These are phyloP conservation scores for Suillus subalutaceus DNA, from an alignment of 768 basidiomycete genomes.

Conservation along the genomic window DNA sequence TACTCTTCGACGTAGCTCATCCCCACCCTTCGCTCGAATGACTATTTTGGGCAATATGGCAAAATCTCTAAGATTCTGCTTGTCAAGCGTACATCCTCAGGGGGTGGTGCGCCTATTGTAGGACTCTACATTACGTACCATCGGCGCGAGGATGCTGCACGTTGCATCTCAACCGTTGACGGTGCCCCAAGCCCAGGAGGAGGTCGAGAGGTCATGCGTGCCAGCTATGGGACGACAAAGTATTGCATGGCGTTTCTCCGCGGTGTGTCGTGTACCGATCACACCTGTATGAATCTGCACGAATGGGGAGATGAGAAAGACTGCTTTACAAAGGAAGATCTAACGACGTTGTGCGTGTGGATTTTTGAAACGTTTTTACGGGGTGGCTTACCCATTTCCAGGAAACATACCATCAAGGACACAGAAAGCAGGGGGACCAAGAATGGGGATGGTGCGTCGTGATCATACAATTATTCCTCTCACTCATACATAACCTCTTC, in stretches of 20 bases:
- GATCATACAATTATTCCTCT: constrained; percentile 20
- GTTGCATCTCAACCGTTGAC: constrained; percentile 91
- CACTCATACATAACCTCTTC: background rate
- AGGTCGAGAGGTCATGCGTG: constrained; percentile 86
- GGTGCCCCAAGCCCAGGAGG: constrained; percentile 90
- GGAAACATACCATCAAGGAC: constrained; percentile 93
- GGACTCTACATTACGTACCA: constrained; percentile 98
- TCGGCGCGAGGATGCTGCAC: constrained; percentile 90
- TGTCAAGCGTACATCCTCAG: constrained; percentile 83
- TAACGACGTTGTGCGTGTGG: constrained; percentile 79
- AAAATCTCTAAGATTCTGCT: constrained; percentile 96
- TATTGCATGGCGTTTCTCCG: constrained; percentile 97
- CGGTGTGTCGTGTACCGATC: constrained; percentile 79
- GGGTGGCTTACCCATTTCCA: constrained; percentile 30
- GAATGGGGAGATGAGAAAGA: constrained; percentile 99
- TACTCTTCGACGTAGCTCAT: constrained; percentile 60
- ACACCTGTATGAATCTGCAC: constrained; percentile 91
- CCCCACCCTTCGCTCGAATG: constrained; percentile 88
- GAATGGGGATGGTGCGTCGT: constrained; percentile 56
- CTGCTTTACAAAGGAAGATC: constrained; percentile 95
- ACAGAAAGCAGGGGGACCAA: constrained; percentile 69
- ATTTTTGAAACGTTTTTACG: constrained; percentile 11
- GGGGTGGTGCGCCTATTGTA: constrained; percentile 71
- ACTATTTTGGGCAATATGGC: constrained; percentile 98
- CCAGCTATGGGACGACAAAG: constrained; percentile 95